A percentile compares a stretch with the other conserved stretches of the same genome.
Conservation (phyloP, 306 rosid species). For the Myrica gale region DNA sequence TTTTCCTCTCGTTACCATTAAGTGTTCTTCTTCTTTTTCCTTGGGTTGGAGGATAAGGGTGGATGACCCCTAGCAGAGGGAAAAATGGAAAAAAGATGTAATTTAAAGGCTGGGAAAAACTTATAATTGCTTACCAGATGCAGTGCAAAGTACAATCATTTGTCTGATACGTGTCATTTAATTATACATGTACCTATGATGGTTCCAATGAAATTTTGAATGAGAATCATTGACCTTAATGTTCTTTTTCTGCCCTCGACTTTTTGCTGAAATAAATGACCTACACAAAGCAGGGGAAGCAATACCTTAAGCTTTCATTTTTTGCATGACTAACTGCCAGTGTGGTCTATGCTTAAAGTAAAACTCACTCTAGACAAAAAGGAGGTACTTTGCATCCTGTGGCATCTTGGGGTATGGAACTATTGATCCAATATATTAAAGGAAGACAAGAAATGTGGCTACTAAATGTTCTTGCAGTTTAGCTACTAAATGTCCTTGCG, state of each 20-base stretch:
- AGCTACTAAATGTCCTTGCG: no score
- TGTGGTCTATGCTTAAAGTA: background rate
- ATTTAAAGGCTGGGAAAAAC: background rate
- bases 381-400: background rate
- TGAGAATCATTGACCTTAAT: background rate
- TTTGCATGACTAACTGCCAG: background rate
- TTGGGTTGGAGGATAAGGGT: no score
- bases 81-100: background rate
- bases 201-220: background rate
- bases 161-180: no score
- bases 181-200: background rate
- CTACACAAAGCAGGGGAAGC: background rate
- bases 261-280: background rate
- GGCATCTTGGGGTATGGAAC: slow-evolving; percentile 1
- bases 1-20: no score
- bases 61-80: background rate
- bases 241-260: background rate
- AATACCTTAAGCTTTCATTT: background rate
- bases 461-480: background rate
- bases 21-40: no score
- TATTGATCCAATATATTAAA: background rate
- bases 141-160: no score
- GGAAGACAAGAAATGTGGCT: background rate
- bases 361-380: background rate
- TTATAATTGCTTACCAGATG: background rate